phyloP scores from a whole-genome alignment of 345 rosid genomes.

The Excoecaria agallocha region DNA sequence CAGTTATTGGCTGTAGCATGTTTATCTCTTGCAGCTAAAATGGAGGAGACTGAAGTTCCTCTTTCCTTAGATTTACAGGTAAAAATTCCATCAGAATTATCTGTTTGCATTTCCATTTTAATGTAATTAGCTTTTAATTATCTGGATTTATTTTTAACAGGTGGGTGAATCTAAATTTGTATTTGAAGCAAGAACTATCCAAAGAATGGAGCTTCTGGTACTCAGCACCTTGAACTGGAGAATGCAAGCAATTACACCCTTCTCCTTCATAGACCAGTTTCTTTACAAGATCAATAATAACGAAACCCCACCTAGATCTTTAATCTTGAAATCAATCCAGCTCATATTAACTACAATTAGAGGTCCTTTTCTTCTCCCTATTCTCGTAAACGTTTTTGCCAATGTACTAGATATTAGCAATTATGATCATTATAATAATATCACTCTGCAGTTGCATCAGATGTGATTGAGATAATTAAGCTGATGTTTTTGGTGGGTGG shows the following conservation, averaged over 20 bases:
- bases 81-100: background rate
- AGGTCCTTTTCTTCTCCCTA: constrained; percentile 32
- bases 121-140: background rate
- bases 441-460: constrained; percentile 17
- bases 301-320: constrained; percentile 30
- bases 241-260: constrained; percentile 74
- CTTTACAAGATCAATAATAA: constrained; percentile 48
- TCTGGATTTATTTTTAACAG: constrained; percentile 28
- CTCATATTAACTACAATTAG: constrained; percentile 43
- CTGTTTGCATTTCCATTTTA: background rate
- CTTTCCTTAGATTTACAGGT: constrained; percentile 68
- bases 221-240: constrained; percentile 67
- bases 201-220: constrained; percentile 76
- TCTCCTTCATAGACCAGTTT: constrained; percentile 61
- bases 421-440: constrained; percentile 7
- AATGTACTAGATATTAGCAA: constrained; percentile 2
- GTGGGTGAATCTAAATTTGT: constrained; percentile 53
- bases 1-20: constrained; percentile 73
- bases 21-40: constrained; percentile 68
- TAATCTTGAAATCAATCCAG: constrained; percentile 44
- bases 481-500: constrained; percentile 43
- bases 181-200: constrained; percentile 62
- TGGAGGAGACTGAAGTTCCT: constrained; percentile 73
- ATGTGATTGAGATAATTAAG: constrained; percentile 25
- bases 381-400: background rate